These are phyloP conservation scores for Rhododendron vialii DNA, from an alignment of 148 eudicot species.

Conservation along the genomic window DNA sequence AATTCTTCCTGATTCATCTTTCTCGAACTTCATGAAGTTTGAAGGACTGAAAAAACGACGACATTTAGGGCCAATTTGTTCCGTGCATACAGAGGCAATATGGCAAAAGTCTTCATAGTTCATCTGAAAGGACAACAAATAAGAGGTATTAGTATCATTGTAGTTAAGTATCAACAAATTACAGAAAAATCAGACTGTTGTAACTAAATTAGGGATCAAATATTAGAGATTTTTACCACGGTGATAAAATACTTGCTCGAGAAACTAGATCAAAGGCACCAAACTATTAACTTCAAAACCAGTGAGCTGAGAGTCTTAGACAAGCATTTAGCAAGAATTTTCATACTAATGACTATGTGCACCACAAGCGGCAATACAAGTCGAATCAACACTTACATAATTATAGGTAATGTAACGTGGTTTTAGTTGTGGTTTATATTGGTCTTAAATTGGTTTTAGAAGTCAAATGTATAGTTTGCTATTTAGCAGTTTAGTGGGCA, in stretches of 20 bases:
- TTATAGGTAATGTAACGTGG: neutral
- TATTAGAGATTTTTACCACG: neutral
- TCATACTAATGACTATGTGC: neutral
- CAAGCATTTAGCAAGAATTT: neutral
- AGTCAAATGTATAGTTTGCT: neutral
- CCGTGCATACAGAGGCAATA: constrained; percentile 97
- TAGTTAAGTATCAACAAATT: neutral
- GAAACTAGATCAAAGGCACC: neutral
- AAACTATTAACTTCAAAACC: neutral
- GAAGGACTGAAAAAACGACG: constrained; percentile 97
- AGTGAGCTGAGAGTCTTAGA: neutral
- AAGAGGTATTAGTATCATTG: constrained; percentile 9
- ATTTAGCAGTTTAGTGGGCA: neutral
- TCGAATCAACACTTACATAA: neutral
- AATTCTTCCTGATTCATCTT: constrained; percentile 96
- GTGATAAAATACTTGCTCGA: neutral
- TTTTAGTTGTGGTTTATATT: neutral
- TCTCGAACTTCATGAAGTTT: constrained; percentile 99
- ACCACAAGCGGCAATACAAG: neutral
- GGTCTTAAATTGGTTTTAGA: neutral
- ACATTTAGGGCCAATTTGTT: constrained; percentile 98
- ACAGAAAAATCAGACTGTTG: neutral
- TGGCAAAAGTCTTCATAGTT: constrained; percentile 99
- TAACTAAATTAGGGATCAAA: neutral
- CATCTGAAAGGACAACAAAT: constrained; percentile 51